Base-by-base conservation (phyloP, 768 basidiomycete species). In the Chalciporus pseudorubinellus region DNA sequence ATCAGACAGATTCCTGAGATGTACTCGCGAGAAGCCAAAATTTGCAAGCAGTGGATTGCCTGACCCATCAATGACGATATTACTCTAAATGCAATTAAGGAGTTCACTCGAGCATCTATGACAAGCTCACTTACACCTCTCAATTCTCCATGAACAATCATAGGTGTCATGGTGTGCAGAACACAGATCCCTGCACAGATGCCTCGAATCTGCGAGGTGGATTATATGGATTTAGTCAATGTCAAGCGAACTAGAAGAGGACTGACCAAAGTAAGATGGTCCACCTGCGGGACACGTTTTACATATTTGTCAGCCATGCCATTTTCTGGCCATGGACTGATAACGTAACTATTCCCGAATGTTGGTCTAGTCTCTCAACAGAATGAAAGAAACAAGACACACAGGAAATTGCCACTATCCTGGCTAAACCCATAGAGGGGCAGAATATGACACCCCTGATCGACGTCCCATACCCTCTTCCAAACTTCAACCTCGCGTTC, bases 401-500 rank as follows among this genome's bases (percentile, higher is more conserved):
- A 81, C 75, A 81, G 81, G 49, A 77, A 82, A 16, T 80, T 81
- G 0, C 79, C 79, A 54, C 81, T 78, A n/a, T 69, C 70, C 52
- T 77, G 76, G 48, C 78, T 77, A 56, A 77, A 81, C 0, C 81
- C 81, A 53, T 79, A 82, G 48, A 83, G 80, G 1, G 81, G 82
- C 2, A 83, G 70, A 40, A 81, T 78, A 48, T 79, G 72, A 38
- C 64, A 66, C 19, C 81, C 81, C 34, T 68, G 71, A 51, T 83
- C 82, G 13, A 64, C 64, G 48, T 74, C 73, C 80, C 80, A 83
- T 20, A 82, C 70, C 36, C 73, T 69, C 29, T 72, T 70, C 81
- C 81, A 83, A 26, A 82, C 78, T 12, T 74, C 72, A 7, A 77
- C 78, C 60, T 83, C 82, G 21, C 80, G 65, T 48, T 69, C 69